phyloP scores from a whole-genome alignment of 2,329 filamentous ascomycete species.

The Paramyrothecium roridum region DNA sequence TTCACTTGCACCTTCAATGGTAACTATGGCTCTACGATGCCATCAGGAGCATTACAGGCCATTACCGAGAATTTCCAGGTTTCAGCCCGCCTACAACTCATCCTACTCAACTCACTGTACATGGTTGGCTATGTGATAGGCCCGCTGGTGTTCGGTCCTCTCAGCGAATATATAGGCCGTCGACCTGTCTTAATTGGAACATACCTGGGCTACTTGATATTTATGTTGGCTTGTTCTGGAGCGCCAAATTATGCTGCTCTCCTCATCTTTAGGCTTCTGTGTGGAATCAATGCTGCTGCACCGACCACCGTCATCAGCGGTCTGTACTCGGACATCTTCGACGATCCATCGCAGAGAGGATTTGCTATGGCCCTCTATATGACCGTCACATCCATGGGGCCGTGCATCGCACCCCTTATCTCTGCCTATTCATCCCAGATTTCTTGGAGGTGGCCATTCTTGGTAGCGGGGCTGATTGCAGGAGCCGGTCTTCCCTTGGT shows the following conservation, averaged over 20 bases:
- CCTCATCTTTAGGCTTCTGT: slow-evolving; percentile 35
- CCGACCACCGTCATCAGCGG: slow-evolving; percentile 29
- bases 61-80: slow-evolving; percentile 24
- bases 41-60: slow-evolving; percentile 28
- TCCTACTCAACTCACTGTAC: slow-evolving; percentile 31
- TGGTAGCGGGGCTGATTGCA: slow-evolving; percentile 30
- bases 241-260: slow-evolving; percentile 39
- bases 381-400: slow-evolving; percentile 26
- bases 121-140: slow-evolving; percentile 32
- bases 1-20: slow-evolving; percentile 33
- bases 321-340: slow-evolving; percentile 28
- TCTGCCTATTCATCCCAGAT: slow-evolving; percentile 46
- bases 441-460: slow-evolving; percentile 37
- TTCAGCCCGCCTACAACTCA: slow-evolving; percentile 19
- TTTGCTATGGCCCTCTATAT: slow-evolving; percentile 30
- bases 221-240: slow-evolving; percentile 32
- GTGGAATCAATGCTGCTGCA: slow-evolving; percentile 28
- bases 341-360: slow-evolving; percentile 25
- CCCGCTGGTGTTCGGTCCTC: slow-evolving; percentile 28
- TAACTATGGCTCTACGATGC: slow-evolving; percentile 32
- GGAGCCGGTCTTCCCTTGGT: slow-evolving; percentile 23
- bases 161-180: slow-evolving; percentile 30
- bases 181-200: slow-evolving; percentile 28
- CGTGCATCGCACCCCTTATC: slow-evolving; percentile 46
- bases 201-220: slow-evolving; percentile 27